Evolutionary conservation across 2,329 filamentous ascomycete genomes (phyloP).

Genomic region (Trichocomaceae sp.): DNA sequence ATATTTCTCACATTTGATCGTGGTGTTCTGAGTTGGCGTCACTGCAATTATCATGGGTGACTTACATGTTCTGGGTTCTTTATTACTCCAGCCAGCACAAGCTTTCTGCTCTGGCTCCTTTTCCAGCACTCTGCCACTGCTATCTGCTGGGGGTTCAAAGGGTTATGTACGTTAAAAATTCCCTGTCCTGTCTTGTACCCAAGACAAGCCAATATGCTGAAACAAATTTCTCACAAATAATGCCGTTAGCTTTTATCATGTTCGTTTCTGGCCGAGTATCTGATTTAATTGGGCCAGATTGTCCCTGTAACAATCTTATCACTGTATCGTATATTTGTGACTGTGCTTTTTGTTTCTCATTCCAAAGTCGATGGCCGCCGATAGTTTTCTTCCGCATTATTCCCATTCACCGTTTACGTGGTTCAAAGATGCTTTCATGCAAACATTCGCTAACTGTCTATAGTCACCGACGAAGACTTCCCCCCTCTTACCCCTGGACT

Average conservation of each 20-base stretch:
- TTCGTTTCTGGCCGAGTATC: slow-evolving; percentile 22
- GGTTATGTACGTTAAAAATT: slow-evolving; percentile 46
- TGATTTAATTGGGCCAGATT: slow-evolving; percentile 18
- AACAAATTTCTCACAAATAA: slow-evolving; percentile 41
- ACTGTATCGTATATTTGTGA: slow-evolving; percentile 24
- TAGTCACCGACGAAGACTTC: slow-evolving; percentile 44
- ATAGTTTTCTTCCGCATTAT: slow-evolving; percentile 14
- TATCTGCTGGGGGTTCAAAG: slow-evolving; percentile 30
- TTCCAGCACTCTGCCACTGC: slow-evolving; percentile 29
- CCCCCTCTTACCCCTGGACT: slow-evolving; percentile 37
- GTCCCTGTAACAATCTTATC: slow-evolving; percentile 32
- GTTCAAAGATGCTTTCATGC: slow-evolving; percentile 5
- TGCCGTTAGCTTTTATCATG: slow-evolving; percentile 33
- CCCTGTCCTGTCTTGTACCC: slow-evolving; percentile 39
- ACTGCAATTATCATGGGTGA: slow-evolving; percentile 22
- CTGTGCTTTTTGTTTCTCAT: slow-evolving; percentile 16
- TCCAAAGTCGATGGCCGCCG: slow-evolving; percentile 16
- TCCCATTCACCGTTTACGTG: background rate
- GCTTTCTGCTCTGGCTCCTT: slow-evolving; percentile 32
- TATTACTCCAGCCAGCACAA: slow-evolving; percentile 23
- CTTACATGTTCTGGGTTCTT: slow-evolving; percentile 22
- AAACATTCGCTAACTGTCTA: slow-evolving; percentile 24
- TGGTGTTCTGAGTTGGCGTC: slow-evolving; percentile 25
- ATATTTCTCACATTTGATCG: slow-evolving; percentile 20
- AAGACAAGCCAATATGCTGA: slow-evolving; percentile 37